Evolutionary conservation across 805 yeast species (phyloP), one percentile per base, ranked within the genome.

Genomic region (Saccharomyces mikatae): DNA sequence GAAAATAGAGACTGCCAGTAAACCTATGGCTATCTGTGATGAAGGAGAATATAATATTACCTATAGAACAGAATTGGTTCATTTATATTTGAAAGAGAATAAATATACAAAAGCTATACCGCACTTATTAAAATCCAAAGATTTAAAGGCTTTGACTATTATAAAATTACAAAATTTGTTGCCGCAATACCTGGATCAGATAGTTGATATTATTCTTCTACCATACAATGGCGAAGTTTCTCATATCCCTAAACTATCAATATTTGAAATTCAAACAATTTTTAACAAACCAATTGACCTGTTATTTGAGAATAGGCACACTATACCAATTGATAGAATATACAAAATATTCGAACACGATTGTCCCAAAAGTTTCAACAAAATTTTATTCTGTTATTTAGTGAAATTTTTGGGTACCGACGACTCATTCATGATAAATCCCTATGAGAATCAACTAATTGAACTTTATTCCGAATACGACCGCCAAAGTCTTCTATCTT

Each of bases 381-480:
- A 79, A 29, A 70, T 89, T 6, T 78, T 80, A 50, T 89, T 81
- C 60, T 70, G 87, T 22, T 88, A 87, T 60, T 70, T 94, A 47
- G 84, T 84, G 55, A 73, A 74, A 58, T 70, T 89, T n/a, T 75
- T 77, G 11, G 65, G 68, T 27, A 69, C 74, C 2, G 95, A 90
- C 11, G 44, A 36, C 44, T 61, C 80, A 82, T 32, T 74, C 78
- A 32, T 81, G 50, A 76, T 80, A 3, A 74, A 74, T 22, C 76
- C 76, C 9, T 83, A 79, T 60, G 96, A 89, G 53, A 82, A 89
- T 60, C 79, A 84, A 48, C 76, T 86, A 68, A 79, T 91, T 10
- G 66, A 73, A 54, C 71, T 92, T 36, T 86, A 81, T 67, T 81
- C 90, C 0, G 78, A 80, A 56, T 88, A 54, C 64, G 82, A 85